phyloP scores from a whole-genome alignment of 768 basidiomycete genomes.

The Rickenella mellea region DNA sequence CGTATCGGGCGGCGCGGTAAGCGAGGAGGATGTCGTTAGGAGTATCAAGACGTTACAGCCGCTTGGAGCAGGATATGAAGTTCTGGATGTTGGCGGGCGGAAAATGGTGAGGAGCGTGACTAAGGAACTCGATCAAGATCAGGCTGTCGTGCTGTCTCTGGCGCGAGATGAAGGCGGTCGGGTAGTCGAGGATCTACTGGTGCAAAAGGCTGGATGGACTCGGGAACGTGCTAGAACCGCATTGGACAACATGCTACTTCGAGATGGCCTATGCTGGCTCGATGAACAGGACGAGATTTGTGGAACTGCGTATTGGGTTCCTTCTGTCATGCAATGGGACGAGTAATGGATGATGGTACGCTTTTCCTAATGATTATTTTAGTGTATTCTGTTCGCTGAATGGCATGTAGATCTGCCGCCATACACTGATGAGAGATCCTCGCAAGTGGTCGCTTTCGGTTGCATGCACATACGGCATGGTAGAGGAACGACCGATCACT shows the following conservation, averaged over 20 bases:
- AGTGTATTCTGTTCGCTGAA: too few relatives aligned
- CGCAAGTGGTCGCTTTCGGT: too few relatives aligned
- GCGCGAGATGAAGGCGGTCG: constrained; percentile 62
- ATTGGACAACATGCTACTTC: constrained; percentile 81
- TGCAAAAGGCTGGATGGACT: constrained; percentile 64
- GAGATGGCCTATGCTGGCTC: constrained; percentile 91
- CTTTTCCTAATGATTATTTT: too few relatives aligned
- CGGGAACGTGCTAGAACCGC: constrained; percentile 66
- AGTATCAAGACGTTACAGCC: constrained; percentile 85
- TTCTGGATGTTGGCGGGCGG: constrained; percentile 61
- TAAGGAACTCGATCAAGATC: constrained; percentile 84
- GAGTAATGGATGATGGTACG: constrained; percentile 22
- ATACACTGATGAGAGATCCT: too few relatives aligned
- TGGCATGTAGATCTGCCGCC: too few relatives aligned
- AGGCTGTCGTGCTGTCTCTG: constrained; percentile 70
- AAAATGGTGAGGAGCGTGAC: constrained; percentile 87
- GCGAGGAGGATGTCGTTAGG: constrained; percentile 75
- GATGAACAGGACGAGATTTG: constrained; percentile 74
- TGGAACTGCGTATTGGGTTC: constrained; percentile 77
- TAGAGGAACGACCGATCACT: too few relatives aligned
- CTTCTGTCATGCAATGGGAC: constrained; percentile 83
- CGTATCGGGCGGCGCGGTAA: constrained; percentile 57
- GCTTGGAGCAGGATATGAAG: constrained; percentile 85
- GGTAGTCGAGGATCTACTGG: constrained; percentile 55
- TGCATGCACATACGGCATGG: too few relatives aligned